These are phyloP conservation scores for Boletus barrowsii DNA, from an alignment of 768 basidiomycete species.

Conservation along the genomic window DNA sequence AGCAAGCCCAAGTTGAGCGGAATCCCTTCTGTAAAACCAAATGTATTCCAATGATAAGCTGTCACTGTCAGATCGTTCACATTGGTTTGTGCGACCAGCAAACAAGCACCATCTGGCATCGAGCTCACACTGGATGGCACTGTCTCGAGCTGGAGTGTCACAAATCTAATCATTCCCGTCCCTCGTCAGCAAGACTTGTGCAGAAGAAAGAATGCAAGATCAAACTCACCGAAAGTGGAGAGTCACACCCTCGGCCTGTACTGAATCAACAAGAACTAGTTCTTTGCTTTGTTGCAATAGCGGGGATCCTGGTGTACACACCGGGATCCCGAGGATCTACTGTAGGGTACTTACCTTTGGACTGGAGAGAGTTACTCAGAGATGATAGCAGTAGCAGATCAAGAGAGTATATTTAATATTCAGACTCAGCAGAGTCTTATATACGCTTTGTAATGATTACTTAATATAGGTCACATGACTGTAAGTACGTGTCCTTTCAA, in stretches of 20 bases:
- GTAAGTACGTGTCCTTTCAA: too few relatives aligned
- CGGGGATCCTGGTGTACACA: too few relatives aligned
- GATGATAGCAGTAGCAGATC: too few relatives aligned
- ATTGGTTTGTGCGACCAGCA: conserved; percentile 34
- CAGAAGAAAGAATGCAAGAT: not conserved
- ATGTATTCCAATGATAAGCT: conserved; percentile 44
- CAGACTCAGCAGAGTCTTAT: too few relatives aligned
- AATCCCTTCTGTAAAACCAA: conserved; percentile 51
- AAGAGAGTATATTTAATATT: too few relatives aligned
- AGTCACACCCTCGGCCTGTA: conserved; percentile 48
- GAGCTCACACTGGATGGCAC: conserved; percentile 21
- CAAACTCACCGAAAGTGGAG: conserved; percentile 30
- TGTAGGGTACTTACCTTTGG: too few relatives aligned
- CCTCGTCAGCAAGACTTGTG: not conserved
- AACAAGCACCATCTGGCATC: conserved; percentile 54
- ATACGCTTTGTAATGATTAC: too few relatives aligned
- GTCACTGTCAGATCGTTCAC: too few relatives aligned
- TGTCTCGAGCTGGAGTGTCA: conserved; percentile 37
- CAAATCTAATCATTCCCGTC: conserved; percentile 34
- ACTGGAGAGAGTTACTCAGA: too few relatives aligned
- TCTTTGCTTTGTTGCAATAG: too few relatives aligned
- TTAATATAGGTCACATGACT: too few relatives aligned
- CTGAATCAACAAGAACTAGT: conserved; percentile 46
- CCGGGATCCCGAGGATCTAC: too few relatives aligned
- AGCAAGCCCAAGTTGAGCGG: conserved; percentile 31